Conservation (phyloP, 2,329 filamentous ascomycete genomes). For the Aspergillus arachidicola region DNA sequence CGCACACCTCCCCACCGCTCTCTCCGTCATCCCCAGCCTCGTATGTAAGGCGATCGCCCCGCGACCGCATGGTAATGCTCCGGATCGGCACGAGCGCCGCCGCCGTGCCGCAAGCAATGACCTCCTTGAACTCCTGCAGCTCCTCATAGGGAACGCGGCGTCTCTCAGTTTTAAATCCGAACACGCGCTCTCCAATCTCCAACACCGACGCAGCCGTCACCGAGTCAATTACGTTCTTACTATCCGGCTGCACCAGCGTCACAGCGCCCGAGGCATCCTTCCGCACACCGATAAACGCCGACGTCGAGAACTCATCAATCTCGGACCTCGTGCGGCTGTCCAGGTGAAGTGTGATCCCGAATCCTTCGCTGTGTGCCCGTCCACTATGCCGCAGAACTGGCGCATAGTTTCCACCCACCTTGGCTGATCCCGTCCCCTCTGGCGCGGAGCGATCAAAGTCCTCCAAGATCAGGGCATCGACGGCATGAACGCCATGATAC, state of each 20-base stretch:
- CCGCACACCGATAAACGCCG: slow-evolving; percentile 83
- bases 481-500: slow-evolving; percentile 86
- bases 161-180: slow-evolving; percentile 83
- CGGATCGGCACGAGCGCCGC: slow-evolving; percentile 89
- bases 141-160: slow-evolving; percentile 66
- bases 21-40: slow-evolving; percentile 43
- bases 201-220: slow-evolving; percentile 81
- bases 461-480: slow-evolving; percentile 85
- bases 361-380: slow-evolving; percentile 75
- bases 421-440: slow-evolving; percentile 85
- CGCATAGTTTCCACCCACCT: slow-evolving; percentile 94
- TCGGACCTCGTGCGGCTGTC: slow-evolving; percentile 82
- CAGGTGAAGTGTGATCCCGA: slow-evolving; percentile 90
- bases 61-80: slow-evolving; percentile 75
- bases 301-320: slow-evolving; percentile 95
- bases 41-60: slow-evolving; percentile 59
- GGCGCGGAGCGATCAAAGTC: slow-evolving; percentile 94
- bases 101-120: slow-evolving; percentile 90
- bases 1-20: slow-evolving; percentile 67
- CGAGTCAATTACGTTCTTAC: slow-evolving; percentile 81
- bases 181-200: slow-evolving; percentile 68
- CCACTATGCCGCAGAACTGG: slow-evolving; percentile 88
- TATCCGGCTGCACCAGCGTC: slow-evolving; percentile 84
- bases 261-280: slow-evolving; percentile 57
- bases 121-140: slow-evolving; percentile 67